Evolutionary conservation across 2,329 filamentous ascomycete species (phyloP).

Genomic region (Microsporum ferrugineum): DNA sequence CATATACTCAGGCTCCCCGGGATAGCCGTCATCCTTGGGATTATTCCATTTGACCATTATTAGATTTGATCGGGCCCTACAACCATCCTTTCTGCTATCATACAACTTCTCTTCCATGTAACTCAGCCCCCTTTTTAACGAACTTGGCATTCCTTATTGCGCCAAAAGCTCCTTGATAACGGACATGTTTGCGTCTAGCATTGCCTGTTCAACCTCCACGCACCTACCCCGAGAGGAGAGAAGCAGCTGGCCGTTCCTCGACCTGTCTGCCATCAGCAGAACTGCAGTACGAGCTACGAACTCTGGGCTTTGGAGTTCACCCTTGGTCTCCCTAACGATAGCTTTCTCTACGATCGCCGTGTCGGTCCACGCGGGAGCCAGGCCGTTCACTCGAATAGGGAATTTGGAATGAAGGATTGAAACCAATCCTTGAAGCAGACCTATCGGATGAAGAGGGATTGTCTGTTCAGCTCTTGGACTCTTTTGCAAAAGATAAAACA

Average conservation of each 20-base stretch:
- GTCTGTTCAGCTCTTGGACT: no score
- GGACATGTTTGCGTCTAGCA: not conserved
- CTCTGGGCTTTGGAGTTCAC: constrained; percentile 36
- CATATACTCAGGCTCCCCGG: no score
- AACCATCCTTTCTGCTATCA: no score
- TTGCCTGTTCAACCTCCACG: constrained; percentile 43
- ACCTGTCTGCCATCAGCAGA: constrained; percentile 40
- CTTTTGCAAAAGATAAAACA: no score
- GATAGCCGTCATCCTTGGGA: no score
- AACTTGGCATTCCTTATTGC: not conserved
- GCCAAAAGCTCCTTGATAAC: not conserved
- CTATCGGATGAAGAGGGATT: no score
- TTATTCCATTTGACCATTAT: no score
- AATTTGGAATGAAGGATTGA: constrained; percentile 13
- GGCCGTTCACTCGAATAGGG: constrained; percentile 45
- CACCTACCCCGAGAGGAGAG: constrained; percentile 40
- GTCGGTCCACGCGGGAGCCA: constrained; percentile 46
- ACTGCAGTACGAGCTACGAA: constrained; percentile 41
- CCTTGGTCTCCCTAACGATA: constrained; percentile 30
- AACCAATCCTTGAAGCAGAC: constrained; percentile 39
- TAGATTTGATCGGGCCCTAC: no score
- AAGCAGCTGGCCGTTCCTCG: constrained; percentile 43
- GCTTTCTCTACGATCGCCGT: constrained; percentile 37
- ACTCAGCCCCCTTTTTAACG: not conserved
- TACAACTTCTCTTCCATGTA: not conserved